phyloP scores from a whole-genome alignment of 163 green algal species.

The Coccomyxa subellipsoidea region DNA sequence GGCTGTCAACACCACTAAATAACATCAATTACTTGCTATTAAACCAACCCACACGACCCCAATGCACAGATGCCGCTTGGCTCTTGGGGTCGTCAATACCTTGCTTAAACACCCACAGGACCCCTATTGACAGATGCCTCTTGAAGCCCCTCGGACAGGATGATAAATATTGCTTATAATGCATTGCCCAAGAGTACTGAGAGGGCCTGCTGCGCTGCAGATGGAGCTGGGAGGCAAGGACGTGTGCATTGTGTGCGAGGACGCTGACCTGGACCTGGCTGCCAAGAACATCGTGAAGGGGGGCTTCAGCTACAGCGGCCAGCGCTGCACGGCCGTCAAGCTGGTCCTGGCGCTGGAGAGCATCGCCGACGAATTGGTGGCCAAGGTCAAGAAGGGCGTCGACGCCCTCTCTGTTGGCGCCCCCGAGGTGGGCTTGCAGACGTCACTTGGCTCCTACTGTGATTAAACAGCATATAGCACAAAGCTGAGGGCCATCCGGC shows the following conservation, averaged over 20 bases:
- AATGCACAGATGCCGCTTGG: too few relatives aligned
- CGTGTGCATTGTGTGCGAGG: slow-evolving; percentile 71
- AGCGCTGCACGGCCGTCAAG: slow-evolving; percentile 96
- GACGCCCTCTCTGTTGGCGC: slow-evolving; percentile 23
- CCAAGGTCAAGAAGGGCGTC: slow-evolving; percentile 59
- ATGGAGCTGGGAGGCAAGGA: slow-evolving; percentile 88
- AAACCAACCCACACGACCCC: too few relatives aligned
- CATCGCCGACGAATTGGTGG: slow-evolving; percentile 81
- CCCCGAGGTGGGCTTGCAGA: slow-evolving; percentile 23
- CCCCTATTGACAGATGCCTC: too few relatives aligned
- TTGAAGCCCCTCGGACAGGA: too few relatives aligned
- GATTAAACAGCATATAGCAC: too few relatives aligned
- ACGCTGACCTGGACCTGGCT: slow-evolving; percentile 86
- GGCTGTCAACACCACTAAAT: too few relatives aligned
- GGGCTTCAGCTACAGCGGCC: slow-evolving; percentile 79
- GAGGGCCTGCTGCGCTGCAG: slow-evolving; percentile 6
- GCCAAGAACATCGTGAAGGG: slow-evolving; percentile 90
- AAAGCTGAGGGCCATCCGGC: too few relatives aligned
- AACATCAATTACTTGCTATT: too few relatives aligned
- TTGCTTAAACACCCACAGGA: too few relatives aligned
- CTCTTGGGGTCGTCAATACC: too few relatives aligned
- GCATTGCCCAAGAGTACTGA: slow-evolving; percentile 42
- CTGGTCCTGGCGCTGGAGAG: slow-evolving; percentile 77
- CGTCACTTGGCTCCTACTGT: too few relatives aligned
- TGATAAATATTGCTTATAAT: too few relatives aligned